Conservation (phyloP, 331 rosid species). For the Erythrophleum ivorense region DNA sequence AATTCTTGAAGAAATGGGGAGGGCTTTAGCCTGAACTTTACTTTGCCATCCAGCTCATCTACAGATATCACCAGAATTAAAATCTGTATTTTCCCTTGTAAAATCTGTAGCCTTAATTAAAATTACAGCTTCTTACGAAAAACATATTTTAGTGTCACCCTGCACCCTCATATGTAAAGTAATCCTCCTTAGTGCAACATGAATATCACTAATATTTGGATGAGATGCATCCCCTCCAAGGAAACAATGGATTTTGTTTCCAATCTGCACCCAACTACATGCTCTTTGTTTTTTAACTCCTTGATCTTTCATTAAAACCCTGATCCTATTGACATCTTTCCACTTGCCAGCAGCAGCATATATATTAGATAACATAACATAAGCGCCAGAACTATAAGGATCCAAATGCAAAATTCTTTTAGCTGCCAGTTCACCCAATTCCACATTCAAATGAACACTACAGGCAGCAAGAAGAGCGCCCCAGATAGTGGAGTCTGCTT, state of each 20-base stretch:
- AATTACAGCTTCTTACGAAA: slow-evolving; percentile 24
- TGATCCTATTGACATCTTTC: slow-evolving; percentile 57
- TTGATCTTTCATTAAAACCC: slow-evolving; percentile 58
- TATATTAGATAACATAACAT: slow-evolving; percentile 56
- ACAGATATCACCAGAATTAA: neutral
- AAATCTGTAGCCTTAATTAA: neutral
- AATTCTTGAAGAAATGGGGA: neutral
- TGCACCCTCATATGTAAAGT: slow-evolving; percentile 48
- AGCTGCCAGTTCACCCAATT: slow-evolving; percentile 61
- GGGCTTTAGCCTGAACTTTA: neutral
- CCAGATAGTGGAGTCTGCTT: slow-evolving; percentile 52
- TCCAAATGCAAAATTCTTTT: slow-evolving; percentile 46
- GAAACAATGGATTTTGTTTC: slow-evolving; percentile 53
- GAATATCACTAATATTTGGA: slow-evolving; percentile 51
- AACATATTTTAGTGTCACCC: slow-evolving; percentile 28
- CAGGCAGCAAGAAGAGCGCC: slow-evolving; percentile 55
- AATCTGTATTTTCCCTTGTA: neutral
- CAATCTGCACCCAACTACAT: slow-evolving; percentile 62
- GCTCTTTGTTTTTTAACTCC: slow-evolving; percentile 60
- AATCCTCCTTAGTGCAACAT: slow-evolving; percentile 47
- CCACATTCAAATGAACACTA: slow-evolving; percentile 46
- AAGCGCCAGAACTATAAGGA: slow-evolving; percentile 58
- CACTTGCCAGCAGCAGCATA: slow-evolving; percentile 60
- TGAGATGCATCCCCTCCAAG: slow-evolving; percentile 59
- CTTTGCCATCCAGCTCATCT: neutral